phyloP scores from a whole-genome alignment of 192 early-diverging fungal species.

The Gaertneriomyces sp. region DNA sequence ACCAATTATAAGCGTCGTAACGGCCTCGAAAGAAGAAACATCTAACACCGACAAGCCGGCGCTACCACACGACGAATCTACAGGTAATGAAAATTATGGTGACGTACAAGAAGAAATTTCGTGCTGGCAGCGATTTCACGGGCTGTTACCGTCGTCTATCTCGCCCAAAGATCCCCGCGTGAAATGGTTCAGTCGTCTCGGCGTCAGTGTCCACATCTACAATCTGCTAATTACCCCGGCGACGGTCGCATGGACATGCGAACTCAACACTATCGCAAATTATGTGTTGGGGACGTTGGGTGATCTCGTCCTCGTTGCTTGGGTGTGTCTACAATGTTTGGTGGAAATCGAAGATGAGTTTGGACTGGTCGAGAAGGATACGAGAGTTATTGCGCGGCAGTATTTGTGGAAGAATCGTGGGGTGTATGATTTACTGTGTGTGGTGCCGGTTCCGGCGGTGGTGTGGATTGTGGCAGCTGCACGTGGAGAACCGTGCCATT shows the following conservation, averaged over 20 bases:
- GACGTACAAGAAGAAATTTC: too few species aligned
- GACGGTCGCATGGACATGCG: conserved; percentile 20
- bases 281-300: conserved; percentile 6
- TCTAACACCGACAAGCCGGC: too few species aligned
- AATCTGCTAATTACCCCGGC: conserved; percentile 17
- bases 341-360: conserved; percentile 9
- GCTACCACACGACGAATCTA: too few species aligned
- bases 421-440: neutral
- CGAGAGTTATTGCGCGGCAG: conserved; percentile 2
- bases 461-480: neutral
- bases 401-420: conserved; percentile 8
- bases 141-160: too few species aligned
- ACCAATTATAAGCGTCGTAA: too few species aligned
- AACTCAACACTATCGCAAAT: neutral
- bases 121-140: too few species aligned
- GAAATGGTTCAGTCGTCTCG: too few species aligned
- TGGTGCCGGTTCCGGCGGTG: conserved; percentile 12
- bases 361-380: conserved; percentile 13
- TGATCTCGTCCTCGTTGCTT: conserved; percentile 7
- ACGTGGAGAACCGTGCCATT: too few species aligned
- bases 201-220: conserved; percentile 6
- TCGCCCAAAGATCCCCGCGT: too few species aligned
- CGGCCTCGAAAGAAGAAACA: too few species aligned
- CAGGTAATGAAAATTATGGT: too few species aligned
- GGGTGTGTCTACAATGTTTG: neutral